Evolutionary conservation across 1,139 yeast genomes (phyloP).

Genomic region (Petasospora rhodanensis): DNA sequence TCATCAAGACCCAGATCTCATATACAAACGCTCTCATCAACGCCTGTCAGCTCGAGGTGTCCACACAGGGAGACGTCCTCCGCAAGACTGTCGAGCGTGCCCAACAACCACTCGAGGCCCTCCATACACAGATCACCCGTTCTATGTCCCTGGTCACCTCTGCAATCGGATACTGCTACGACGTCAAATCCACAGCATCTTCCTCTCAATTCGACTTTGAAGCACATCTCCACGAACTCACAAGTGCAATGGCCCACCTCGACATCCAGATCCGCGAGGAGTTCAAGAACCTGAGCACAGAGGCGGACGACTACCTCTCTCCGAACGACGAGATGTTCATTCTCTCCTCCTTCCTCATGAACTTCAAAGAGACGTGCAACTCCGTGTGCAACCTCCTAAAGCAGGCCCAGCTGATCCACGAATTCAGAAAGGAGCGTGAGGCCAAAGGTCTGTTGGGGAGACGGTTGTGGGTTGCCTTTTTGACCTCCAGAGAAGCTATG

Average conservation of each 20-base stretch:
- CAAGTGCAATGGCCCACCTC: conserved; percentile 31
- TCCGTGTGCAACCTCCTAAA: conserved; percentile 31
- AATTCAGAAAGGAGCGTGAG: conserved; percentile 31
- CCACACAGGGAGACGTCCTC: conserved; percentile 32
- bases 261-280: conserved; percentile 31
- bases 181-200: conserved; percentile 27
- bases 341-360: conserved; percentile 43
- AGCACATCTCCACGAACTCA: conserved; percentile 25
- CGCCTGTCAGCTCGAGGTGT: conserved; percentile 43
- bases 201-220: conserved; percentile 24
- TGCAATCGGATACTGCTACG: conserved; percentile 36
- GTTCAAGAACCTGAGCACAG: conserved; percentile 24
- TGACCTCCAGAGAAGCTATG: conserved; percentile 31
- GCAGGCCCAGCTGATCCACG: conserved; percentile 29
- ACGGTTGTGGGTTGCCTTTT: conserved; percentile 39
- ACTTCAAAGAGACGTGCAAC: conserved; percentile 38
- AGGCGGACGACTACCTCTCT: conserved; percentile 28
- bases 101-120: conserved; percentile 29
- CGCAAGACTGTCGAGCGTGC: conserved; percentile 31
- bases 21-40: conserved; percentile 40
- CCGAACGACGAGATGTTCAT: conserved; percentile 47
- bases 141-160: conserved; percentile 31
- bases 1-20: conserved; percentile 30
- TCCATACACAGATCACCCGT: conserved; percentile 31
- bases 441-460: conserved; percentile 34